Base-by-base conservation (phyloP, 176 grass and related monocot genomes). In the Bonia amplexicaulis region DNA sequence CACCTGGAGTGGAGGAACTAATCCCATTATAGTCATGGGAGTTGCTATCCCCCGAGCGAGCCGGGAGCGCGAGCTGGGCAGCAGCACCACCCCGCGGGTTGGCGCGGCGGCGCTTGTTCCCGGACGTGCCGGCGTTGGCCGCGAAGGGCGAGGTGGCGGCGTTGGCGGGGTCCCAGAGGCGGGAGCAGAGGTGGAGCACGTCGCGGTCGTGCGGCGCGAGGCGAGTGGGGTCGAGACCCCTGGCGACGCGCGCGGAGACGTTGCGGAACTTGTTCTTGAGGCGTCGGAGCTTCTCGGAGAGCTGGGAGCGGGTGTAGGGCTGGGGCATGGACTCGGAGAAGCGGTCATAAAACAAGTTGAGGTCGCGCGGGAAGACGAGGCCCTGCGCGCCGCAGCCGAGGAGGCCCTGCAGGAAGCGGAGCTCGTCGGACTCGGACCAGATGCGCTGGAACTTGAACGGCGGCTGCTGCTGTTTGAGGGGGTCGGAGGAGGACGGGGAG, bases 191-290 rank as follows among this genome's bases (percentile, higher is more conserved):
- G 90, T 99, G 97, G 82, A 96, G 87, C 10, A 99, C 90, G 68
- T 99, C 97, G 71, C 93, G 93, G 71, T 99, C 97, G 59, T 99
- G 97, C 26, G 97, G 97, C 3, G 97, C 90, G 53, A 96, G 93
- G 71, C 97, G 97, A 6, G 91, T 83, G 4, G 88, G 91, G 85
- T 99, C 97, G 20, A 92, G 87, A 0, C 91, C 96, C 6, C 72
- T 71, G 23, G 88, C 86, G 78, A 94, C 85, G 88, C 97, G 91
- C 0, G 77, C 35, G 7, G 91, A 77, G 55, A 93, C 78, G 52
- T 69, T 53, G 65, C 90, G 88, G 71, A 71, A 90, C 92, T 99
- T 99, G 80, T 96, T 96, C 76, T 84, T 89, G 62, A 99, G 91
- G 60, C 93, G 93, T 53, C 93, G 91, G 64, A 98, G 87, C 88